Percentiles rank a stretch among this genome's conserved stretches.
Evolutionary conservation across 139 green algal species (phyloP).

Genomic region (Dunaliella primolecta): DNA sequence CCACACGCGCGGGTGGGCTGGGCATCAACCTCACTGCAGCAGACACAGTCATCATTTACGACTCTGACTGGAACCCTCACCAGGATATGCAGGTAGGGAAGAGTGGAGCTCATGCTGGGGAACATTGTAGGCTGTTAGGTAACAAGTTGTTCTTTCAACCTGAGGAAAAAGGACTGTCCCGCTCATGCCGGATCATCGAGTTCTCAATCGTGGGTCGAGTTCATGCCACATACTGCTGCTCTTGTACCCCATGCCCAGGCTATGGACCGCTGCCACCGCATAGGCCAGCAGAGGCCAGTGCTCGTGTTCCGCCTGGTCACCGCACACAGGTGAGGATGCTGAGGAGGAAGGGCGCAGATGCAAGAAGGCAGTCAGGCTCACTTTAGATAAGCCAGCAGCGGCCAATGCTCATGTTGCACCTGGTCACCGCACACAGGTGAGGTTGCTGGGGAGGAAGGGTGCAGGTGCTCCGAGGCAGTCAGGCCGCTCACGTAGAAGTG

Average conservation of each 20-base stretch:
- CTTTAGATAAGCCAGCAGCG: constrained; percentile 96
- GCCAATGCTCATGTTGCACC: constrained; percentile 92
- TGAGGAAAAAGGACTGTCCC: no score
- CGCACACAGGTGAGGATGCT: constrained; percentile 41
- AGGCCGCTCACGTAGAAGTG: no score
- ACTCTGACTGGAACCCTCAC: constrained; percentile 94
- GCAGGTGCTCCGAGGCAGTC: no score
- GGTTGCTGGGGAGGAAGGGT: no score
- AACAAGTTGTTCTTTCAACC: no score
- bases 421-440: constrained; percentile 74
- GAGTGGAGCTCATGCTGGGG: no score
- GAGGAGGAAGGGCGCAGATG: no score
- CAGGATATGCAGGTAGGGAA: constrained; percentile 77
- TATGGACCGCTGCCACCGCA: constrained; percentile 98
- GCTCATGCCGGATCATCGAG: no score
- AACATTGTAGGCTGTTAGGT: no score
- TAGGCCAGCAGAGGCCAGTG: constrained; percentile 94
- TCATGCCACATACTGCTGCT: no score
- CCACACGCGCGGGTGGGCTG: constrained; percentile 92
- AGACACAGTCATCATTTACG: constrained; percentile 95
- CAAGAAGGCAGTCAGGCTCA: no score
- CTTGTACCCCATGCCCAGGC: constrained; percentile 75
- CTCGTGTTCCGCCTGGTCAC: constrained; percentile 93
- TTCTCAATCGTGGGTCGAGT: no score
- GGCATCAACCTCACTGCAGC: constrained; percentile 92